Conservation (phyloP, 306 rosid genomes). For the Pachyrhizus erosus region DNA sequence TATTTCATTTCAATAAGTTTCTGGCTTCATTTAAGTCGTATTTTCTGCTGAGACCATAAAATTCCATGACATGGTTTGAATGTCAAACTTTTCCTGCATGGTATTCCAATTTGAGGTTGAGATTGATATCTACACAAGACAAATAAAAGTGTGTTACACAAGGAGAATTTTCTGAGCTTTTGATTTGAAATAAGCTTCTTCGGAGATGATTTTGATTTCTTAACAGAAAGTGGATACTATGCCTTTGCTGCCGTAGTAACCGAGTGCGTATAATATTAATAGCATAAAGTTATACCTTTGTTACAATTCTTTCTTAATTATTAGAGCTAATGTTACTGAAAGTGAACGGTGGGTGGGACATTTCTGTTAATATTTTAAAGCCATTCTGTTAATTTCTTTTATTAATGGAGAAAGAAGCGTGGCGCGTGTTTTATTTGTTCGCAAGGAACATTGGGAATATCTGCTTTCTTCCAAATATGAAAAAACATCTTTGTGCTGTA, state of each 20-base stretch:
- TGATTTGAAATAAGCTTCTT: slow-evolving; percentile 1
- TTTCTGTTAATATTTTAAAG: background rate
- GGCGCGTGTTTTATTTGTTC: slow-evolving; percentile 24
- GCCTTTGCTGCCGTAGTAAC: background rate
- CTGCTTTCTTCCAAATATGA: background rate
- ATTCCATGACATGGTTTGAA: slow-evolving; percentile 21
- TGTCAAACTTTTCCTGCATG: background rate
- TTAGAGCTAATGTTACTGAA: background rate
- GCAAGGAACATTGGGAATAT: background rate
- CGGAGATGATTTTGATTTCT: background rate
- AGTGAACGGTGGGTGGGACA: background rate
- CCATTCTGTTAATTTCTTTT: background rate
- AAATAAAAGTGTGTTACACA: background rate
- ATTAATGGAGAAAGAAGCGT: slow-evolving; percentile 13
- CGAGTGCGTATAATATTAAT: background rate
- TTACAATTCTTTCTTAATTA: background rate
- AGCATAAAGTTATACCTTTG: background rate
- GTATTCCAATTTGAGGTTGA: background rate
- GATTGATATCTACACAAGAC: background rate
- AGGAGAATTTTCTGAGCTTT: background rate
- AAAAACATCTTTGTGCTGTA: background rate
- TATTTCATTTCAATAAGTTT: background rate
- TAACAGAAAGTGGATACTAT: background rate
- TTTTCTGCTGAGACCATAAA: background rate
- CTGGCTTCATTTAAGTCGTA: background rate